Evolutionary conservation across 1,284 basidiomycete genomes (phyloP).

Genomic region (Mycena citricolor): DNA sequence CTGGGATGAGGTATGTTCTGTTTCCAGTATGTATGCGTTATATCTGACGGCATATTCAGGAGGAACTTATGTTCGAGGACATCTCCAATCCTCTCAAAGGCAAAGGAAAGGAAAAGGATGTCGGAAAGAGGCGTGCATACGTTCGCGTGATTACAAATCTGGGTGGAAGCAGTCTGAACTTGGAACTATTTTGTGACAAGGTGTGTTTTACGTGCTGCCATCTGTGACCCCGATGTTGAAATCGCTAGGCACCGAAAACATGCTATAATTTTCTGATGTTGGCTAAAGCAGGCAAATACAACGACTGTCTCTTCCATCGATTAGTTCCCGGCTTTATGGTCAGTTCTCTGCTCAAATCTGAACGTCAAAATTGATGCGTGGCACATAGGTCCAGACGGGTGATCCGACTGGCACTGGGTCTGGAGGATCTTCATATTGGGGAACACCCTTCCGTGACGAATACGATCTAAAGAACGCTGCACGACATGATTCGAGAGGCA

Average conservation of each 20-base stretch:
- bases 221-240: neutral
- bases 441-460: constrained; percentile 93
- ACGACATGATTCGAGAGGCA: constrained; percentile 80
- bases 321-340: constrained; percentile 98
- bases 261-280: constrained; percentile 98
- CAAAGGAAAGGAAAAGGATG: constrained; percentile 89
- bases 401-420: constrained; percentile 96
- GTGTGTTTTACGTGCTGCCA: no score
- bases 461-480: constrained; percentile 82
- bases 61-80: constrained; percentile 92
- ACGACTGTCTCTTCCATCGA: constrained; percentile 88
- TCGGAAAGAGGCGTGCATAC: constrained; percentile 86
- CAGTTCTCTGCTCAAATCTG: constrained; percentile 22
- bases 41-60: constrained; percentile 38
- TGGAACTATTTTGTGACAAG: constrained; percentile 92
- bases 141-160: constrained; percentile 89
- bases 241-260: constrained; percentile 86
- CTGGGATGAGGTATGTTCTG: constrained; percentile 77
- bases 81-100: constrained; percentile 74
- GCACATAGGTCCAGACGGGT: constrained; percentile 82
- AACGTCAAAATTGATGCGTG: neutral
- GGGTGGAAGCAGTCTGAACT: constrained; percentile 82
- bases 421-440: constrained; percentile 95
- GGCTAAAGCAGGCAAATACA: constrained; percentile 87
- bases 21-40: neutral